Conservation (phyloP, 768 basidiomycete genomes). For the Termitomyces sp. region DNA sequence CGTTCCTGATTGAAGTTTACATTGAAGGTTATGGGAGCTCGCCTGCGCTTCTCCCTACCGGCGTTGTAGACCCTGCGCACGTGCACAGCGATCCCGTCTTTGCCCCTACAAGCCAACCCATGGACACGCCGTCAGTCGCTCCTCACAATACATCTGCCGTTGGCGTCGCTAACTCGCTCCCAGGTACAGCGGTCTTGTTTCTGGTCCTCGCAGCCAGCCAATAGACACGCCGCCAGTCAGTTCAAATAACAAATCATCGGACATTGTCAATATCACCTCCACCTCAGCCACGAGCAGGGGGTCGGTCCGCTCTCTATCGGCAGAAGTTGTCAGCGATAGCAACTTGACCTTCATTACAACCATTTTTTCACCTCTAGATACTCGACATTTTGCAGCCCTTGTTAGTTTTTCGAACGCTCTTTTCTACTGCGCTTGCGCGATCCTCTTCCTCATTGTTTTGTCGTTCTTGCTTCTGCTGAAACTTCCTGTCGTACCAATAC, state of each 20-base stretch:
- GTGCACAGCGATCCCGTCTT: not conserved
- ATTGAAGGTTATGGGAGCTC: not conserved
- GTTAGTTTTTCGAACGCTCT: not conserved
- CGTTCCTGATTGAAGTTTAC: not conserved
- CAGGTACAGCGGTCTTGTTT: not conserved
- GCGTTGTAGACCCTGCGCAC: not conserved
- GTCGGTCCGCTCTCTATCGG: not conserved
- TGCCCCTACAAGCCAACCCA: not conserved
- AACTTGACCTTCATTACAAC: not conserved
- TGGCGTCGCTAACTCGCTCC: not conserved
- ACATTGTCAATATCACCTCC: not conserved
- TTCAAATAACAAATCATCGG: not conserved
- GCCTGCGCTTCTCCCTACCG: not conserved
- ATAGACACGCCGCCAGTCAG: too few relatives aligned
- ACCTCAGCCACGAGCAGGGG: not conserved
- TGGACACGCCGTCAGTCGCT: not conserved
- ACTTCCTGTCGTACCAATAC: not conserved
- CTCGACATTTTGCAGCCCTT: not conserved
- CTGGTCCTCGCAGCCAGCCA: not conserved
- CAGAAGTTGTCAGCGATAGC: not conserved
- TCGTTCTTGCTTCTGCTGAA: not conserved
- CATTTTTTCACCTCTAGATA: not conserved
- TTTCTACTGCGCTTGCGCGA: not conserved
- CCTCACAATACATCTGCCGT: not conserved
- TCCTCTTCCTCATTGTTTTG: not conserved